Conservation (phyloP, 306 rosid species). For the Trifolium repens region DNA sequence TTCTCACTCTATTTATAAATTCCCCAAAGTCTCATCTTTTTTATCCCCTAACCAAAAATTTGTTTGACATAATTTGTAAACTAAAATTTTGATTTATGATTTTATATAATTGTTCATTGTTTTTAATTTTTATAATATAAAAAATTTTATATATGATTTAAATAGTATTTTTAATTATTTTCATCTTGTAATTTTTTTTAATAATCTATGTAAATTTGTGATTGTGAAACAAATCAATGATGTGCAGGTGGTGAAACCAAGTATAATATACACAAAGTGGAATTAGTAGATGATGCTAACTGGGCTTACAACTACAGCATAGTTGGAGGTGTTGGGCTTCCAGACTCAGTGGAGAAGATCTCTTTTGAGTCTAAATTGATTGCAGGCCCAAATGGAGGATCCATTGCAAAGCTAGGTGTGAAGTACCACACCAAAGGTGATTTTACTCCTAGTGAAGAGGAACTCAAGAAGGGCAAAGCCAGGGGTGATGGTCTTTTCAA, state of each 20-base stretch:
- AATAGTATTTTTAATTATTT: too few relatives aligned
- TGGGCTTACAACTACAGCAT: slow-evolving; percentile 44
- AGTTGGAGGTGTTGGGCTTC: slow-evolving; percentile 43
- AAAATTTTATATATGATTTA: too few relatives aligned
- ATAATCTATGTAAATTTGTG: background rate
- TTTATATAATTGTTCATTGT: too few relatives aligned
- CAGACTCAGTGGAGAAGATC: slow-evolving; percentile 45
- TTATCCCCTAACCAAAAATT: too few relatives aligned
- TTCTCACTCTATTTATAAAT: too few relatives aligned
- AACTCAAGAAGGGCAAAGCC: slow-evolving; percentile 38
- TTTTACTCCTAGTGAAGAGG: slow-evolving; percentile 35
- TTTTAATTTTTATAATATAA: too few relatives aligned
- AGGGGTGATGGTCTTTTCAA: slow-evolving; percentile 50
- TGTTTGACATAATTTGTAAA: too few relatives aligned
- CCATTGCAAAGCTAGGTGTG: slow-evolving; percentile 35
- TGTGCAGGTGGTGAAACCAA: slow-evolving; percentile 36
- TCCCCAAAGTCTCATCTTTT: too few relatives aligned
- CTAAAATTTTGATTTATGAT: too few relatives aligned
- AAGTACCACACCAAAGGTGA: slow-evolving; percentile 40
- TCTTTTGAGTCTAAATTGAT: slow-evolving; percentile 39
- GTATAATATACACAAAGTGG: slow-evolving; percentile 43
- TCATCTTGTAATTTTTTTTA: too few relatives aligned
- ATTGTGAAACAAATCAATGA: background rate
- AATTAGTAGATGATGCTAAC: slow-evolving; percentile 37
- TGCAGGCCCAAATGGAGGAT: slow-evolving; percentile 46